Percentiles rank a stretch among this genome's conserved stretches.
These are phyloP conservation scores for Pezicula neosporulosa DNA, from an alignment of 2,329 filamentous ascomycete genomes.

Conservation along the genomic window DNA sequence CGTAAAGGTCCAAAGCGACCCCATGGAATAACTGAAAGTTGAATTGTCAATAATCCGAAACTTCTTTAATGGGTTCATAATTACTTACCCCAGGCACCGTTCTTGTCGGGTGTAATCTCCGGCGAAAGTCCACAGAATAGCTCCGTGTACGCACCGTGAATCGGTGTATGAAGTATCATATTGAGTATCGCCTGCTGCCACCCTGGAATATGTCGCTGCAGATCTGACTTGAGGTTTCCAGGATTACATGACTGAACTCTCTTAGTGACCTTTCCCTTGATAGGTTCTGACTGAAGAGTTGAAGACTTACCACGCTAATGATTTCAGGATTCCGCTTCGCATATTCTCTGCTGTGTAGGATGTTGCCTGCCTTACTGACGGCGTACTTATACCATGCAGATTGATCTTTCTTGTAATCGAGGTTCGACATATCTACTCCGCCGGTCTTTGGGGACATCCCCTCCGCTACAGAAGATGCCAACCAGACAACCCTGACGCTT, in stretches of 20 bases:
- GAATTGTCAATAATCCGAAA: neutral
- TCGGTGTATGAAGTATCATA: conserved; percentile 13
- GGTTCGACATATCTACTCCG: conserved; percentile 21
- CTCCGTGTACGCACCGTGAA: conserved; percentile 27
- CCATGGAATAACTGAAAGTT: conserved; percentile 40
- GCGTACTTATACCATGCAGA: conserved; percentile 17
- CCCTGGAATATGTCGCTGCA: conserved; percentile 12
- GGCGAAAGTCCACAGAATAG: conserved; percentile 23
- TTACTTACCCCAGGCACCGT: conserved; percentile 22
- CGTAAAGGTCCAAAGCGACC: conserved; percentile 33
- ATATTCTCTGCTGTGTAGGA: conserved; percentile 19
- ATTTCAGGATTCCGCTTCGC: conserved; percentile 20
- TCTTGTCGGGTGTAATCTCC: conserved; percentile 21
- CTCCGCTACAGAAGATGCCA: conserved; percentile 26
- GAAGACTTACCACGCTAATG: conserved; percentile 19
- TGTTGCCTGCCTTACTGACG: conserved; percentile 23
- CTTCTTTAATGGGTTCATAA: no score
- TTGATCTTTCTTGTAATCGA: conserved; percentile 20
- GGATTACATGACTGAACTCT: conserved; percentile 22
- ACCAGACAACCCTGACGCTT: conserved; percentile 32
- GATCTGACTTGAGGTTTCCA: conserved; percentile 23
- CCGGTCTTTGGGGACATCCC: conserved; percentile 6
- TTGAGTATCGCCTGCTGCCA: conserved; percentile 9
- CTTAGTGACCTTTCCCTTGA: neutral
- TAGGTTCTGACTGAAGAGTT: no score